Base-by-base conservation (phyloP, 1,139 yeast genomes). In the Petasospora rhodanensis region DNA sequence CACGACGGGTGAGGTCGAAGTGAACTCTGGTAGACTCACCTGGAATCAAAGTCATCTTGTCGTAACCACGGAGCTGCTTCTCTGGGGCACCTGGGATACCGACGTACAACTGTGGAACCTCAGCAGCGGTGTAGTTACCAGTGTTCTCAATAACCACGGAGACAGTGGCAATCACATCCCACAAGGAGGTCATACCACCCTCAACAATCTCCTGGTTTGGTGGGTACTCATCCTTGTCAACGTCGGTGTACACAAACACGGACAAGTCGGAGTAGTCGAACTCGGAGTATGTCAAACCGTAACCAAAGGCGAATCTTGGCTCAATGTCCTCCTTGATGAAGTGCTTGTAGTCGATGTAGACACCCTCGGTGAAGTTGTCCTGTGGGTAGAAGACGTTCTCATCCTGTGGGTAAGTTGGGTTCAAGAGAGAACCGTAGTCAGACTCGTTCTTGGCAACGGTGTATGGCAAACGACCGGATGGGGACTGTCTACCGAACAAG, bases 381-480 rank as follows among this genome's bases (percentile, higher is more conserved):
- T 31, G 29, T 27, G 41, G 40, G 14, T 27, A 35, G 24, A 30
- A 34, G 14, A 32, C 35, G 37, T 28, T 32, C 5, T 19, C 31
- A 18, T 31, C 32, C 4, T 31, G 17, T 22, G 32, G 29, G 9
- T 7, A 22, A 12, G 13, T 10, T 14, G 36, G 36, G 26, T 25
- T n/a, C 66, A 42, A 58, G 58, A 28, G 59, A 42, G 29, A 54
- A 14, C 31, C 34, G 11, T 34, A 34, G 24, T 34, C 37, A 7
- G 33, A 22, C 17, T 26, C 37, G 15, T 34, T 71, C 72, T 26
- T 59, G 34, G 80, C 79, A 61, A 67, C 72, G 7, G 81, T 68
- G 38, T 76, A 64, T 4, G 83, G 73, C 27, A 78, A 58, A 46
- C 69, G 73, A 14, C 82, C 84, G 15, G 74, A 67, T 17, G 84